These are phyloP conservation scores for Delonix regia DNA, from an alignment of 306 rosid species.

Conservation along the genomic window DNA sequence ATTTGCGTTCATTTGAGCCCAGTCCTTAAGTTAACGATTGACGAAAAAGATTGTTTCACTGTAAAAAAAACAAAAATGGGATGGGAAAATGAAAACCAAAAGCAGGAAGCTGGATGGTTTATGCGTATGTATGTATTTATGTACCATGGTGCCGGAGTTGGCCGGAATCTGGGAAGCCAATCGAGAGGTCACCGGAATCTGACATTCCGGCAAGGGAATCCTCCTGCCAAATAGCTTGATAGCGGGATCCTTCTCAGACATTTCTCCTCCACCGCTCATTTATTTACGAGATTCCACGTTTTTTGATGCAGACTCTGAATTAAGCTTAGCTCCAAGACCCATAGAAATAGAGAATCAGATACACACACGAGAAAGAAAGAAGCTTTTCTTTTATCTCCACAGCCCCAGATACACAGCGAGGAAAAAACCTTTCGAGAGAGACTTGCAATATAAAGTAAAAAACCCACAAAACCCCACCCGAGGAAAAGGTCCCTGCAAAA, in stretches of 20 bases:
- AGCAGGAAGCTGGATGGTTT: neutral
- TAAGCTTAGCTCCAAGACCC: constrained; percentile 38
- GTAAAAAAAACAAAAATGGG: neutral
- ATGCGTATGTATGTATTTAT: neutral
- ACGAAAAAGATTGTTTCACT: neutral
- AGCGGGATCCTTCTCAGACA: constrained; percentile 52
- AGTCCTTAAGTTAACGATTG: constrained; percentile 15
- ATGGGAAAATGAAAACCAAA: neutral
- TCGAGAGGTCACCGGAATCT: constrained; percentile 39
- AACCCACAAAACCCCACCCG: constrained; percentile 30
- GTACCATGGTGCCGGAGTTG: constrained; percentile 49
- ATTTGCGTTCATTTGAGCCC: constrained; percentile 14
- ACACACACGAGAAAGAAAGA: neutral
- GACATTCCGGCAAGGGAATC: constrained; percentile 60
- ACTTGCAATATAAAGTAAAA: constrained; percentile 31
- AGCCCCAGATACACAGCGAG: neutral
- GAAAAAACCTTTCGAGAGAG: constrained; percentile 32
- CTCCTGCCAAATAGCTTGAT: constrained; percentile 70
- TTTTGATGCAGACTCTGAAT: constrained; percentile 29
- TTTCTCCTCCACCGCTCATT: constrained; percentile 18
- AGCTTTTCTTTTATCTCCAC: constrained; percentile 17
- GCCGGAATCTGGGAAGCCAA: neutral
- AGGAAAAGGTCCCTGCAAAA: constrained; percentile 51
- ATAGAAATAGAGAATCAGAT: constrained; percentile 29
- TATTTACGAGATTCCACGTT: neutral